Conservation (phyloP, 2,329 filamentous ascomycete species). For the Cadophora sp. region DNA sequence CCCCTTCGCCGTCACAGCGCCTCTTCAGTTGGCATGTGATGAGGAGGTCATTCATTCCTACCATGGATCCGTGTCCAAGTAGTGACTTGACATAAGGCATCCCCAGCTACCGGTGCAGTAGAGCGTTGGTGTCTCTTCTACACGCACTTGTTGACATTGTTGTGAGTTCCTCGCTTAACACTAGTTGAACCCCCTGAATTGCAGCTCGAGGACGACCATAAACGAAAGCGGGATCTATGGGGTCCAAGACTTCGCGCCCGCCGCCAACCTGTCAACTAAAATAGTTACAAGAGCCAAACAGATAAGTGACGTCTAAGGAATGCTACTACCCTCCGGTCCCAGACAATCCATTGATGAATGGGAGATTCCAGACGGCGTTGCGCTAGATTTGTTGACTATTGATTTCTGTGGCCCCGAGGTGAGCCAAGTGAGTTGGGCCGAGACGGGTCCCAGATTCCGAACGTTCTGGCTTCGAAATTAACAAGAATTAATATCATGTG, state of each 20-base stretch:
- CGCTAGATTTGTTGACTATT: not conserved
- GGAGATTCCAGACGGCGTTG: not conserved
- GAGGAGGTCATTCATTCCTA: not conserved
- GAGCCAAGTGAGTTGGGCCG: not conserved
- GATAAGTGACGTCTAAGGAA: not conserved
- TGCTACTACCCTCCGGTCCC: not conserved
- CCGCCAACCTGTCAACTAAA: not conserved
- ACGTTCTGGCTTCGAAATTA: not conserved
- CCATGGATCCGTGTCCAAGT: not conserved
- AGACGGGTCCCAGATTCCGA: not conserved
- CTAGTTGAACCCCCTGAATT: not conserved
- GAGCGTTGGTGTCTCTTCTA: no score
- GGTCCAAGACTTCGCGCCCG: no score
- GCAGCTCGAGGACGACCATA: not conserved
- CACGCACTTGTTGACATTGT: not conserved
- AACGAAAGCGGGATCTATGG: not conserved
- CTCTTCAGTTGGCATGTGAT: not conserved
- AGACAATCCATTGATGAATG: not conserved
- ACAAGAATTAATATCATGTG: not conserved
- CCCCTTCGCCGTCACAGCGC: no score
- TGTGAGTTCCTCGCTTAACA: constrained; percentile 1
- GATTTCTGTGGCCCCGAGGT: not conserved
- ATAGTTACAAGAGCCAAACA: not conserved
- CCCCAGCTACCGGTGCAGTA: no score
- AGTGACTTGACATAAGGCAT: no score